Conservation (phyloP, 2,329 filamentous ascomycete genomes). For the Ilyonectria robusta region DNA sequence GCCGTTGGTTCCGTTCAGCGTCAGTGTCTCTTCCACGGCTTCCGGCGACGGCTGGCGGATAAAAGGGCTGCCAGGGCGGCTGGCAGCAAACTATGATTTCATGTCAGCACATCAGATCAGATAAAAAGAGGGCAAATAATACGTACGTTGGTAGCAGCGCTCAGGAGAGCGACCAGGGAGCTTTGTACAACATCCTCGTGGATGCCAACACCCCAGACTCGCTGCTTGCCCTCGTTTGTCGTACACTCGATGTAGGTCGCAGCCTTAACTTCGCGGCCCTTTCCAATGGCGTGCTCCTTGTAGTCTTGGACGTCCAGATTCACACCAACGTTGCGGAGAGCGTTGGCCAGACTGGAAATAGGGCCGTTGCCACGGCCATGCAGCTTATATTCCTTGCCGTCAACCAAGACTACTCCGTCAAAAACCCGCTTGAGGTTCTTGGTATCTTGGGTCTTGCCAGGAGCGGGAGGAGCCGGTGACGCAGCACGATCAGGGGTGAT, state of each 20-base stretch:
- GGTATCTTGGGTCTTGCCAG: slow-evolving; percentile 82
- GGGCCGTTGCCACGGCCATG: slow-evolving; percentile 89
- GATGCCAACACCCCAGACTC: slow-evolving; percentile 92
- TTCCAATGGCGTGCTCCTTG: slow-evolving; percentile 93
- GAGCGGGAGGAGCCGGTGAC: slow-evolving; percentile 77
- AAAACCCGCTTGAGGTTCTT: slow-evolving; percentile 86
- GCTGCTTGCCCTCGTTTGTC: slow-evolving; percentile 74
- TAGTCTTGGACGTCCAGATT: slow-evolving; percentile 94
- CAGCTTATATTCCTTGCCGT: slow-evolving; percentile 84
- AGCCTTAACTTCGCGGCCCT: slow-evolving; percentile 87
- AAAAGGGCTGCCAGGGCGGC: slow-evolving; percentile 75
- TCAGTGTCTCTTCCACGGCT: slow-evolving; percentile 22
- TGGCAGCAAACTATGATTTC: slow-evolving; percentile 76
- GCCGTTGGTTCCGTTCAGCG: slow-evolving; percentile 31
- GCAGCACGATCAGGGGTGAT: slow-evolving; percentile 87
- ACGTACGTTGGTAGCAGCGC: slow-evolving; percentile 88
- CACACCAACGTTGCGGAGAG: slow-evolving; percentile 83
- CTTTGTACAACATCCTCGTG: slow-evolving; percentile 92
- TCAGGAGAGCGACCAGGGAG: slow-evolving; percentile 87
- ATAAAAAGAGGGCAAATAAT: slow-evolving; percentile 9
- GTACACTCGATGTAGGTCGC: slow-evolving; percentile 95
- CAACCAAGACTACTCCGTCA: slow-evolving; percentile 86
- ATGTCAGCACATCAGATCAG: not conserved
- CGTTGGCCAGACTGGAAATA: slow-evolving; percentile 89
- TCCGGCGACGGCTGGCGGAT: slow-evolving; percentile 68